Percentiles rank a stretch among this genome's conserved stretches.
These are phyloP conservation scores for Cordyceps tenuipes DNA, from an alignment of 2,329 filamentous ascomycete species.

Conservation along the genomic window DNA sequence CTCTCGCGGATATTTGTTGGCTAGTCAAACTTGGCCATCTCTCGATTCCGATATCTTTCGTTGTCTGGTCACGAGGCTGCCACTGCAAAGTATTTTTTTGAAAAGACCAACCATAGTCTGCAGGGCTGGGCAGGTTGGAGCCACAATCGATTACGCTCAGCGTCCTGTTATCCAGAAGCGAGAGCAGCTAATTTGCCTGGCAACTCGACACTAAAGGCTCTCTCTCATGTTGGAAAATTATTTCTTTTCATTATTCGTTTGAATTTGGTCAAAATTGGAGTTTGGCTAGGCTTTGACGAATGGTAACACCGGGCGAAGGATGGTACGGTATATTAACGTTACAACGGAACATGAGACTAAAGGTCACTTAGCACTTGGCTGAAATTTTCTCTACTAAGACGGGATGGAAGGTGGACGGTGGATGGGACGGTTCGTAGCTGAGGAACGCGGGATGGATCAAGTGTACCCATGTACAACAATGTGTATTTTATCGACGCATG, in stretches of 20 bases:
- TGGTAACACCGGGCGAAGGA: not conserved
- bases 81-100: not conserved
- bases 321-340: not conserved
- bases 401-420: not conserved
- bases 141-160: not conserved
- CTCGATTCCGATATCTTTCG: not conserved
- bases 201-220: not conserved
- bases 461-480: conserved; percentile 8
- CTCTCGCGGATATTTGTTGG: not conserved
- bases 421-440: not conserved
- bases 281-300: not conserved
- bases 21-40: not conserved
- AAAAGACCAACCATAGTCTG: not conserved
- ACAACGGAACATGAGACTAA: not conserved
- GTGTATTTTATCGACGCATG: conserved; percentile 10
- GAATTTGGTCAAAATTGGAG: not conserved
- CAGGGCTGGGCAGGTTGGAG: not conserved
- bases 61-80: not conserved
- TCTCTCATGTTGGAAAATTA: not conserved
- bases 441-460: not conserved
- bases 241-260: not conserved
- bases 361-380: not conserved
- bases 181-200: not conserved
- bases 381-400: not conserved
- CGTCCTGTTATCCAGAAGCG: not conserved